Conservation (phyloP, 2,329 filamentous ascomycete species). For the Diaporthe citri region DNA sequence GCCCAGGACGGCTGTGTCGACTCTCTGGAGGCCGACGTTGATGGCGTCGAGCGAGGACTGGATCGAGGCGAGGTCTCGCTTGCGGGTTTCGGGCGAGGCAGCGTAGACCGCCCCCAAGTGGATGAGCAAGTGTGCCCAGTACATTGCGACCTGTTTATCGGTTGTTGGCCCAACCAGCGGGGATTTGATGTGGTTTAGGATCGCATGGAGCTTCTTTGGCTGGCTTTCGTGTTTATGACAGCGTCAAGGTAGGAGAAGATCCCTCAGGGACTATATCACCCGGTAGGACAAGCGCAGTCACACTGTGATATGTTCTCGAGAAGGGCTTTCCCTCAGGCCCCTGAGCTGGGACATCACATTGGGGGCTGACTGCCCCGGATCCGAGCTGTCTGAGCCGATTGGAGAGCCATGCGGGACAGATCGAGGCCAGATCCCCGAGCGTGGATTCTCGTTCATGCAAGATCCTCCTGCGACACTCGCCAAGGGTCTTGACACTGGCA, state of each 20-base stretch:
- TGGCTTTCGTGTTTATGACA: background rate
- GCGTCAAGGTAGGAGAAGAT: background rate
- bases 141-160: background rate
- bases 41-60: conserved; percentile 30
- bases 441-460: background rate
- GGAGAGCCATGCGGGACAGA: background rate
- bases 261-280: background rate
- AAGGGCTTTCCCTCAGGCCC: background rate
- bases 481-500: conserved; percentile 12
- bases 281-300: background rate
- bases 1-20: conserved; percentile 28
- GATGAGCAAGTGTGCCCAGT: background rate
- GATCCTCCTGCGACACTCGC: conserved; percentile 8
- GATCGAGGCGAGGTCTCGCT: conserved; percentile 27
- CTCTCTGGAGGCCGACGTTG: conserved; percentile 25
- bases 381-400: background rate
- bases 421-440: conserved; percentile 7
- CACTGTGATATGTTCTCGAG: background rate
- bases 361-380: background rate
- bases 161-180: background rate
- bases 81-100: background rate
- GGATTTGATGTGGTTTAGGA: background rate
- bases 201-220: background rate
- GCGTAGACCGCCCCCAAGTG: background rate
- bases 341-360: background rate